phyloP scores from a whole-genome alignment of 176 grass and related monocot species.

The Oryza glumipatula region DNA sequence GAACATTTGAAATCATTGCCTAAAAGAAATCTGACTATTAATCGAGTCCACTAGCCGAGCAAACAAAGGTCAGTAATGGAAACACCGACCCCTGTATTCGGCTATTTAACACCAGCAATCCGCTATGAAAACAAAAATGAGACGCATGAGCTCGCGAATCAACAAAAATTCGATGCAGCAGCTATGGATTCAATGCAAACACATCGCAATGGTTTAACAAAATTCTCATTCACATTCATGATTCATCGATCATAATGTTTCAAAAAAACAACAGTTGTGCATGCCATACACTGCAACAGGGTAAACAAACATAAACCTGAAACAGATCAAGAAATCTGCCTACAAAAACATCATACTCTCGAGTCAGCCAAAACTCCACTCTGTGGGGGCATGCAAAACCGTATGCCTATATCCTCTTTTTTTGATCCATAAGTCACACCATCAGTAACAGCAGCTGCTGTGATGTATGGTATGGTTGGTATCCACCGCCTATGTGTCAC shows the following conservation, averaged over 20 bases:
- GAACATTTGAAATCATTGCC: background rate
- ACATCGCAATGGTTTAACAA: background rate
- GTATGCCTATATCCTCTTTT: slow-evolving; percentile 29
- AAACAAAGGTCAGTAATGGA: too few species aligned
- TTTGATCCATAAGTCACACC: background rate
- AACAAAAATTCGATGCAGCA: background rate
- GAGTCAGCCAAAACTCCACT: slow-evolving; percentile 23
- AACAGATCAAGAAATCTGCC: background rate
- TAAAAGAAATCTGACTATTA: too few species aligned
- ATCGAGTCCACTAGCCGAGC: too few species aligned
- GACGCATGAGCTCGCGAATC: background rate
- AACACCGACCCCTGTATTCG: too few species aligned
- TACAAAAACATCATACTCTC: slow-evolving; percentile 6
- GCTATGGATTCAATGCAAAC: background rate
- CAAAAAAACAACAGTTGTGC: slow-evolving; percentile 14
- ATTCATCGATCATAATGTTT: slow-evolving; percentile 19
- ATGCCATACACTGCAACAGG: slow-evolving; percentile 24
- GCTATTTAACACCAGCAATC: background rate
- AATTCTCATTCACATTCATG: slow-evolving; percentile 20
- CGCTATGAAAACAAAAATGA: background rate
- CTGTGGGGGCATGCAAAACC: background rate
- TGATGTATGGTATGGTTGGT: slow-evolving; percentile 26
- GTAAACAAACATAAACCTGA: background rate
- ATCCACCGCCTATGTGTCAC: slow-evolving; percentile 22
- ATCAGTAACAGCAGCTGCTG: slow-evolving; percentile 28